Percentiles rank a stretch among this genome's conserved stretches.
These are phyloP conservation scores for Globomyces pollinis-pini DNA, from an alignment of 192 early-diverging fungal species.

Conservation along the genomic window DNA sequence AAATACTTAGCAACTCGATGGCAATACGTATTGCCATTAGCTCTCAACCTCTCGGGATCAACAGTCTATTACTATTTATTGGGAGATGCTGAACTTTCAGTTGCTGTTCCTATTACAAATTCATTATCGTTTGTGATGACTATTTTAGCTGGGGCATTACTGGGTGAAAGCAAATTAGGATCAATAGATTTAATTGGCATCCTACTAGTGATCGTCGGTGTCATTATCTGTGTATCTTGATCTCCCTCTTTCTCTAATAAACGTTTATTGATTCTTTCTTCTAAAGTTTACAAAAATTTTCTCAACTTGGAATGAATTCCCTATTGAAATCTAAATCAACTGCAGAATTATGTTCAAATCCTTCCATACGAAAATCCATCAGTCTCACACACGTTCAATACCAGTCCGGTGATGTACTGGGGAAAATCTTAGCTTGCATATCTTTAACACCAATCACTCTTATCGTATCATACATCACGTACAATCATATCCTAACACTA, in stretches of 20 bases:
- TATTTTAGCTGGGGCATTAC: conserved; percentile 48
- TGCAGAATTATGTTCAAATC: too few relatives aligned
- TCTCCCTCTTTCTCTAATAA: background rate
- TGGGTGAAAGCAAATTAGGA: background rate
- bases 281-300: too few relatives aligned
- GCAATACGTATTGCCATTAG: conserved; percentile 76
- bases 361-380: conserved; percentile 53
- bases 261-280: too few relatives aligned
- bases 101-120: conserved; percentile 89
- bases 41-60: conserved; percentile 85
- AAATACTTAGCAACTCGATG: background rate
- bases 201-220: background rate
- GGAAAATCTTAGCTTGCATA: conserved; percentile 46
- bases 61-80: conserved; percentile 90
- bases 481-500: too few relatives aligned
- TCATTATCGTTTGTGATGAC: conserved; percentile 82
- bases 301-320: too few relatives aligned
- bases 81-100: conserved; percentile 74
- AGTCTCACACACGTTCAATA: conserved; percentile 69
- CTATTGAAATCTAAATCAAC: too few relatives aligned
- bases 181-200: background rate
- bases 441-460: conserved; percentile 59
- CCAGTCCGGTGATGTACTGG: conserved; percentile 44
- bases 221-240: background rate
- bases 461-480: conserved; percentile 61